phyloP scores from a whole-genome alignment of 2,329 filamentous ascomycete species.

The Phialemonium atrogriseum region DNA sequence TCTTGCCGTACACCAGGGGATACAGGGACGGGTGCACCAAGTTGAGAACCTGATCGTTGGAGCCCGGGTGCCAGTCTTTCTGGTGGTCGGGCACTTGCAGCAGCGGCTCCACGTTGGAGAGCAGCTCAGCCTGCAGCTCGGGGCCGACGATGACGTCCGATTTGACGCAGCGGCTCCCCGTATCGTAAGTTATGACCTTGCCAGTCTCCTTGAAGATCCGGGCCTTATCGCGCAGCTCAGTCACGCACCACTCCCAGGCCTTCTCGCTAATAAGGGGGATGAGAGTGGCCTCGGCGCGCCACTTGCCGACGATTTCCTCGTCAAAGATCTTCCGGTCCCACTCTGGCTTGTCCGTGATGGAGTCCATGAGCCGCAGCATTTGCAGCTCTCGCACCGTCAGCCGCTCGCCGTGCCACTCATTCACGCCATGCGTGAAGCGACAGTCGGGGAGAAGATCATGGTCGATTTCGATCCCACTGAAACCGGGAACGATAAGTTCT shows the following conservation, averaged over 20 bases:
- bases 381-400: slow-evolving; percentile 3
- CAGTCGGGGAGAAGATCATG: neutral
- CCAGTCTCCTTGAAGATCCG: slow-evolving; percentile 5
- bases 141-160: slow-evolving; percentile 4
- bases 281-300: slow-evolving; percentile 1
- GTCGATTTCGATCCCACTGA: too few relatives aligned
- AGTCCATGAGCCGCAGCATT: slow-evolving; percentile 2
- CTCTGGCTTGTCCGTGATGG: slow-evolving; percentile 4
- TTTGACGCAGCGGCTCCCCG: slow-evolving; percentile 4
- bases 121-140: slow-evolving; percentile 6
- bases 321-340: slow-evolving; percentile 4
- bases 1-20: slow-evolving; percentile 37
- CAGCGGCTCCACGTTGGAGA: slow-evolving; percentile 17
- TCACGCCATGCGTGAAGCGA: slow-evolving; percentile 2
- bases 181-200: slow-evolving; percentile 6
- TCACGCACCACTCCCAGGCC: slow-evolving; percentile 8
- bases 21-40: slow-evolving; percentile 47
- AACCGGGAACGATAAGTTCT: too few relatives aligned
- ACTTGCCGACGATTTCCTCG: slow-evolving; percentile 2
- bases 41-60: slow-evolving; percentile 39
- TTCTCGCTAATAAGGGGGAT: slow-evolving; percentile 21
- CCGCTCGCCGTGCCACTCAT: slow-evolving; percentile 1
- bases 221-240: slow-evolving; percentile 10
- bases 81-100: slow-evolving; percentile 28
- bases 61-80: slow-evolving; percentile 44